Evolutionary conservation across 116 monocot genomes (phyloP).

Genomic region (Papilionanthe hybrid): DNA sequence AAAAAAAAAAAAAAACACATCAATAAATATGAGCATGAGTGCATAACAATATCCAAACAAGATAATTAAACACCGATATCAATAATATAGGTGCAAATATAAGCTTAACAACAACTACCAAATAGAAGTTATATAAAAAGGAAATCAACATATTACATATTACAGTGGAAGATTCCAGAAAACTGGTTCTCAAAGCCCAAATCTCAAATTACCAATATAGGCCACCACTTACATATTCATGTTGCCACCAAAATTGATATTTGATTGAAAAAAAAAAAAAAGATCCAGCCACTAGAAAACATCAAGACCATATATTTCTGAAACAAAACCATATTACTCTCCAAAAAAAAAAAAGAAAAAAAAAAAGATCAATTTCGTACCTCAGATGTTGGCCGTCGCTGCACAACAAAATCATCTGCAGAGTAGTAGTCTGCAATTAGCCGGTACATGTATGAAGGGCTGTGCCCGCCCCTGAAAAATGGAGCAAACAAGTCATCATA

Average conservation of each 20-base stretch:
- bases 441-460: slow-evolving; percentile 89
- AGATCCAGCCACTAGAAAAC: not conserved
- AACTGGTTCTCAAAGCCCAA: too few relatives aligned
- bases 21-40: too few relatives aligned
- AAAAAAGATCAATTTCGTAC: not conserved
- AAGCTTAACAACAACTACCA: too few relatives aligned
- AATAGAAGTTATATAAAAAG: too few relatives aligned
- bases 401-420: slow-evolving; percentile 76
- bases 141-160: too few relatives aligned
- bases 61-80: too few relatives aligned
- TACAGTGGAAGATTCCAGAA: too few relatives aligned
- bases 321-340: not conserved
- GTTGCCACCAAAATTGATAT: not conserved
- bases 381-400: slow-evolving; percentile 35
- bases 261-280: not conserved
- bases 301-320: not conserved
- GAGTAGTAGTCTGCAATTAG: slow-evolving; percentile 99
- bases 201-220: too few relatives aligned
- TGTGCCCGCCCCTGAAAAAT: slow-evolving; percentile 81
- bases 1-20: too few relatives aligned
- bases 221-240: too few relatives aligned
- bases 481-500: not conserved
- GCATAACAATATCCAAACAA: too few relatives aligned
- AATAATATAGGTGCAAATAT: too few relatives aligned
- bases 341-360: not conserved